Conservation (phyloP, 78 protist genomes). For the Emiliania huxleyi region DNA sequence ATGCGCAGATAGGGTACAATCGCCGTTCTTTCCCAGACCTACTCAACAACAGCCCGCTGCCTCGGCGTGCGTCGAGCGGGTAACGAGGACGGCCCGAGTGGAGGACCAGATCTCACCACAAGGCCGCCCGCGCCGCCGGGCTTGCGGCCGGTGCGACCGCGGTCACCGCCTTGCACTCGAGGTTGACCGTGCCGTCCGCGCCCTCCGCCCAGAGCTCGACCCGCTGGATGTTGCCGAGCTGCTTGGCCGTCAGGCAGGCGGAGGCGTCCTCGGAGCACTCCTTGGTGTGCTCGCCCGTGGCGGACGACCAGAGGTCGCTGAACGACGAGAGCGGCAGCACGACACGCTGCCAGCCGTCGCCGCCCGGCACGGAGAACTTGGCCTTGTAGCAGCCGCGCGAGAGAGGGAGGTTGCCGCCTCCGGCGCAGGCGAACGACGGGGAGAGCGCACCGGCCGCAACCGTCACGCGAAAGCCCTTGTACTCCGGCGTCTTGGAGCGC, state of each 20-base stretch:
- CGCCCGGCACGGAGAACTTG: background rate
- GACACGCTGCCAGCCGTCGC: background rate
- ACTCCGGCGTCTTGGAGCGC: background rate
- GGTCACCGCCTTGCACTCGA: background rate
- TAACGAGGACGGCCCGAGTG: too few species aligned
- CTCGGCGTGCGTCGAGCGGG: too few species aligned
- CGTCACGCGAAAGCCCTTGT: background rate
- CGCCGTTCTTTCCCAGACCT: too few species aligned
- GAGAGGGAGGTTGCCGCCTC: background rate
- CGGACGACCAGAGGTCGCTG: background rate
- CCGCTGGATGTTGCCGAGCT: background rate
- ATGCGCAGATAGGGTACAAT: too few species aligned
- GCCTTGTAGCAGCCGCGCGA: conserved; percentile 7
- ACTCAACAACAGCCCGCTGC: too few species aligned
- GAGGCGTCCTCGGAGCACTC: background rate
- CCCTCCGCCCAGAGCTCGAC: background rate
- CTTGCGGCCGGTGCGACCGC: background rate
- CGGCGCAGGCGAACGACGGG: background rate
- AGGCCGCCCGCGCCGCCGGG: too few species aligned
- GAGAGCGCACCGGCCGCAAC: background rate
- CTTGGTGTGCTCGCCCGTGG: background rate
- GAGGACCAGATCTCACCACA: too few species aligned
- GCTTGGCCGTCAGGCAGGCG: background rate
- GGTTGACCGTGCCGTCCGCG: background rate
- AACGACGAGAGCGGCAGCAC: background rate